Conservation (phyloP, 129 eudicot genomes). For the Artemisia tridentata region DNA sequence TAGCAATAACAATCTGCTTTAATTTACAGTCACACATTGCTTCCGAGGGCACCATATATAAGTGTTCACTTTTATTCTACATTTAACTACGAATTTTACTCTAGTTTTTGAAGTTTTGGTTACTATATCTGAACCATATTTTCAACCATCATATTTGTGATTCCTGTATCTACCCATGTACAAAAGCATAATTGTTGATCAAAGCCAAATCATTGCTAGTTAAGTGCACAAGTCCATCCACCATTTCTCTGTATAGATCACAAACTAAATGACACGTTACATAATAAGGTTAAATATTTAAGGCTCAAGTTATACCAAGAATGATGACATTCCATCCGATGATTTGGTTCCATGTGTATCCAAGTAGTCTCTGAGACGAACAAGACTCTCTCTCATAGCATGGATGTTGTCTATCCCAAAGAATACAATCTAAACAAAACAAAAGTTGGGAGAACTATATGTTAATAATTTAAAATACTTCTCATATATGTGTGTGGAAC, state of each 20-base stretch:
- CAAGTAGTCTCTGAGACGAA: constrained; percentile 91
- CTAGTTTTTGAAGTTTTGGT: too few relatives aligned
- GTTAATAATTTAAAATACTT: too few relatives aligned
- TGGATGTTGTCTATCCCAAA: constrained; percentile 98
- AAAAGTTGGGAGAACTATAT: background rate
- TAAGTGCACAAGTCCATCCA: constrained; percentile 86
- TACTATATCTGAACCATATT: too few relatives aligned
- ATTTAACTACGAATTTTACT: too few relatives aligned
- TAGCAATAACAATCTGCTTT: too few relatives aligned
- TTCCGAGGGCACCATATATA: too few relatives aligned
- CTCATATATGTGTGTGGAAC: background rate
- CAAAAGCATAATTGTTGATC: too few relatives aligned
- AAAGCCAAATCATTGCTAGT: too few relatives aligned
- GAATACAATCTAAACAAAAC: constrained; percentile 71
- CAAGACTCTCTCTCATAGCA: constrained; percentile 95
- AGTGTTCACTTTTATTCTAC: too few relatives aligned
- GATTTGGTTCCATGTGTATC: constrained; percentile 90
- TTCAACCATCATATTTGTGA: too few relatives aligned
- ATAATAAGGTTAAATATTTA: background rate
- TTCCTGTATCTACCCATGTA: too few relatives aligned
- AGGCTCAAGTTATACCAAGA: constrained; percentile 52
- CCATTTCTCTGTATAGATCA: constrained; percentile 73
- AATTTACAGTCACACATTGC: too few relatives aligned
- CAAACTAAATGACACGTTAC: background rate
- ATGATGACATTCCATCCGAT: constrained; percentile 94